phyloP scores from a whole-genome alignment of 75 land plant genomes.

The Pinus taeda region DNA sequence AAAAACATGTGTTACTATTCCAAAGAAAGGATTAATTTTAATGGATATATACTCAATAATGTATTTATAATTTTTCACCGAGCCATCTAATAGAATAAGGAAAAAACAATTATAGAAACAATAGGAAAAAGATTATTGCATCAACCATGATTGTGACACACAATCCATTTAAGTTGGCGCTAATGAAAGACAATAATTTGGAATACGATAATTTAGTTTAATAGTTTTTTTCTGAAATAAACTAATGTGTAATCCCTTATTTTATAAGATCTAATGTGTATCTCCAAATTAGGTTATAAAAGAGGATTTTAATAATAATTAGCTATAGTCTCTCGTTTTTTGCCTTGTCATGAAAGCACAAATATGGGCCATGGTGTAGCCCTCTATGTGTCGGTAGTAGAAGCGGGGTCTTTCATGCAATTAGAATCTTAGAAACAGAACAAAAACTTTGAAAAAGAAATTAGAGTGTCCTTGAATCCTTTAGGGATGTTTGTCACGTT shows the following conservation, averaged over 20 bases:
- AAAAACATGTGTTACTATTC: too few species aligned
- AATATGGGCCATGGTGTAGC: background rate
- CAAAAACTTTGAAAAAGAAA: background rate
- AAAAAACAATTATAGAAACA: too few species aligned
- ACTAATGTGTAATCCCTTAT: background rate
- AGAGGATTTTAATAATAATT: background rate
- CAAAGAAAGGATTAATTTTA: too few species aligned
- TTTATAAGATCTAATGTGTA: background rate
- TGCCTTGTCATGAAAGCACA: background rate
- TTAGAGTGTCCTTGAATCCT: slow-evolving; percentile 5
- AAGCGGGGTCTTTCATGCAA: background rate
- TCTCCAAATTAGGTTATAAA: background rate
- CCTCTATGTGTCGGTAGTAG: background rate
- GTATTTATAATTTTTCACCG: too few species aligned
- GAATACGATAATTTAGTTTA: background rate
- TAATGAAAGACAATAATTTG: background rate
- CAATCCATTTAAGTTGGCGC: background rate
- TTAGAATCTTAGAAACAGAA: slow-evolving; percentile 2
- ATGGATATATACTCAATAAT: too few species aligned
- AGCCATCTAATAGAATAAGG: too few species aligned
- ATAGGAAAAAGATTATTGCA: background rate
- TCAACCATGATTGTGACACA: slow-evolving; percentile 1
- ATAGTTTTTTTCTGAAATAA: background rate
- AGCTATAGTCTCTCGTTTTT: background rate
- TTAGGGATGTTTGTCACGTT: slow-evolving; percentile 7